Evolutionary conservation across 768 basidiomycete genomes (phyloP).

Genomic region (Mycena vulgaris): DNA sequence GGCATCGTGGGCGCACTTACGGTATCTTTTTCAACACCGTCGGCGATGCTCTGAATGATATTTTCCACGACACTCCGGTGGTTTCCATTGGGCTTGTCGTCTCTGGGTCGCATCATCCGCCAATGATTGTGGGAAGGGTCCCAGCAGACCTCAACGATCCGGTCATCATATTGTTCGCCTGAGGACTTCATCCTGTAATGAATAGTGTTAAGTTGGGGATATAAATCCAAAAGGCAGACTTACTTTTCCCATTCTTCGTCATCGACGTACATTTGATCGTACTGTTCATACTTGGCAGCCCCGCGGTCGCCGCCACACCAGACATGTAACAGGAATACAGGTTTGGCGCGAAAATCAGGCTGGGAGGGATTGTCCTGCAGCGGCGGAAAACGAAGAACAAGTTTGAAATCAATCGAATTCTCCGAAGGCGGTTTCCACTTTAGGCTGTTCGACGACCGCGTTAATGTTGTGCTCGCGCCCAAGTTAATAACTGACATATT

Average conservation of each 20-base stretch:
- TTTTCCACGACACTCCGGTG: conserved; percentile 87
- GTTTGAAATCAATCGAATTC: conserved; percentile 98
- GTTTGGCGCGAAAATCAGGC: conserved; percentile 90
- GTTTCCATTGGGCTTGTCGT: conserved; percentile 96
- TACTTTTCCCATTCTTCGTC: conserved; percentile 96
- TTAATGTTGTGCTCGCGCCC: conserved; percentile 8
- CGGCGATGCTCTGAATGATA: conserved; percentile 91
- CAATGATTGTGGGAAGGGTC: conserved; percentile 75
- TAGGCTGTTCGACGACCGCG: conserved; percentile 66
- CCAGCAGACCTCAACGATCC: conserved; percentile 96
- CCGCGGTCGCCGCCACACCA: conserved; percentile 69
- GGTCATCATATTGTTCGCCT: conserved; percentile 92
- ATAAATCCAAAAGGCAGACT: conserved; percentile 26
- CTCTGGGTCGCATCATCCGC: conserved; percentile 94
- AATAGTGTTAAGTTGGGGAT: conserved; percentile 22
- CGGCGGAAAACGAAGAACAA: conserved; percentile 94
- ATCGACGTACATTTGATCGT: conserved; percentile 87
- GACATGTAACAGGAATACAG: conserved; percentile 85
- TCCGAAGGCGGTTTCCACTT: conserved; percentile 99
- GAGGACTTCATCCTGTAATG: conserved; percentile 81
- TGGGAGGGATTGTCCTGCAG: conserved; percentile 61
- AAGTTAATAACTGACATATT: conserved; percentile 77
- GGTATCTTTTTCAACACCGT: conserved; percentile 92
- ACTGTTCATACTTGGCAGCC: conserved; percentile 78
- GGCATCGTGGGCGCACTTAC: conserved; percentile 62